A percentile compares a stretch with the other conserved stretches of the same genome.
Conservation (phyloP, 495 filamentous ascomycete genomes). For the Bombardia bombarda region DNA sequence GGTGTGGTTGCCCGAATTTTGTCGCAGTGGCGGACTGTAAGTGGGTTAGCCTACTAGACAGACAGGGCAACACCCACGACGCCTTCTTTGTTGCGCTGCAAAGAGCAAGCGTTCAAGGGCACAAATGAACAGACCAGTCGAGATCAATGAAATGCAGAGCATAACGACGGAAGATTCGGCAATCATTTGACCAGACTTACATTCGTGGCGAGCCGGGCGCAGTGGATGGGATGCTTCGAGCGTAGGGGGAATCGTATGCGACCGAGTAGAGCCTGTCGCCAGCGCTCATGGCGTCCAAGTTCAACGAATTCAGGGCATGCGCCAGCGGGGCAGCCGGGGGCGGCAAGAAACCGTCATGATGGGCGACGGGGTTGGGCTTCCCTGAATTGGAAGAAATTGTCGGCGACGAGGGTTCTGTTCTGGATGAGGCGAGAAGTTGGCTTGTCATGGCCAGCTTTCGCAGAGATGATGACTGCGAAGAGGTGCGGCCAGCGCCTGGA, state of each 20-base stretch:
- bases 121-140: too few species aligned
- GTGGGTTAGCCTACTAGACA: too few species aligned
- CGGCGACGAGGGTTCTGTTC: conserved; percentile 24
- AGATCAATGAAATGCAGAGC: too few species aligned
- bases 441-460: conserved; percentile 45
- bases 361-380: neutral
- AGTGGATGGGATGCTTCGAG: conserved; percentile 43
- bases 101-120: too few species aligned
- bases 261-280: conserved; percentile 16
- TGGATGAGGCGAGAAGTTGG: conserved; percentile 23
- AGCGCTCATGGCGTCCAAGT: conserved; percentile 16
- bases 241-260: conserved; percentile 37
- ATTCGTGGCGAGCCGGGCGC: conserved; percentile 47
- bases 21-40: conserved; percentile 43
- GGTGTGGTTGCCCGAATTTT: conserved; percentile 54
- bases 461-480: conserved; percentile 25
- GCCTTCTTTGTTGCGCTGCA: neutral
- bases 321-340: conserved; percentile 22
- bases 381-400: conserved; percentile 14
- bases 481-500: neutral
- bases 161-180: too few species aligned
- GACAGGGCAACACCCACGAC: too few species aligned
- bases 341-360: conserved; percentile 12
- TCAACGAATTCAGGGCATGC: conserved; percentile 28
- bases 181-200: too few species aligned